Conservation (phyloP, 768 basidiomycete species). For the Mycena crocata region DNA sequence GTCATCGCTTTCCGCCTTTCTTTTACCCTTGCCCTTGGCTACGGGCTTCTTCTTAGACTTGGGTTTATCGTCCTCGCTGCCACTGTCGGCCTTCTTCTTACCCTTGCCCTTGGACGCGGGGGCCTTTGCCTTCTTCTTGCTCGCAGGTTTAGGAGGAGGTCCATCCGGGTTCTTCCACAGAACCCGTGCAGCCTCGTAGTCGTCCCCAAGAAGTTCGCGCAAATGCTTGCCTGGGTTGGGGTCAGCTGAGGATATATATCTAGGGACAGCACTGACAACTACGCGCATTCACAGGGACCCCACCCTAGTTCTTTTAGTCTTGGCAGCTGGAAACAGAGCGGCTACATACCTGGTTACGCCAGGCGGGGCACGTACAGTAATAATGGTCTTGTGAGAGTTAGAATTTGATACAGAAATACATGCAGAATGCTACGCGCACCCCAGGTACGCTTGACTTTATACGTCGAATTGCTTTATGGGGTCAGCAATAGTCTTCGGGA, state of each 20-base stretch:
- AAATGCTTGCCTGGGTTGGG: too few relatives aligned
- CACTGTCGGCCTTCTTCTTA: conserved; percentile 25
- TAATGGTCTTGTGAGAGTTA: conserved; percentile 45
- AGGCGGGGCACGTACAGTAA: conserved; percentile 54
- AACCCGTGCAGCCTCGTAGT: conserved; percentile 52
- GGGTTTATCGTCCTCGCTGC: conserved; percentile 35
- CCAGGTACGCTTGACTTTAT: conserved; percentile 52
- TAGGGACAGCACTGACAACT: too few relatives aligned
- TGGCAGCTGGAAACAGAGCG: background rate
- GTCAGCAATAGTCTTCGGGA: background rate
- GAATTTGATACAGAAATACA: background rate
- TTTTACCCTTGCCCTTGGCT: conserved; percentile 36
- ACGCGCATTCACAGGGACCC: conserved; percentile 51
- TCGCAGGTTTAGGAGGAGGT: conserved; percentile 26
- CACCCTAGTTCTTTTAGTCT: conserved; percentile 35
- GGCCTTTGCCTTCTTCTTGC: conserved; percentile 39
- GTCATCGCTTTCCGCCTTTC: conserved; percentile 33
- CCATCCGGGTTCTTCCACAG: conserved; percentile 51
- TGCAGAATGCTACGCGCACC: background rate
- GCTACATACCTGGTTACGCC: conserved; percentile 47
- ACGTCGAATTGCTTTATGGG: conserved; percentile 38
- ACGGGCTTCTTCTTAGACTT: conserved; percentile 10
- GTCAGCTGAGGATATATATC: too few relatives aligned
- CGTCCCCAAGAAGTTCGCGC: conserved; percentile 48
- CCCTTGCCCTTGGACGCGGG: conserved; percentile 34